Percentiles rank a stretch among this genome's conserved stretches.
Conservation (phyloP, 2,329 filamentous ascomycete species). For the Stemphylium vesicarium region DNA sequence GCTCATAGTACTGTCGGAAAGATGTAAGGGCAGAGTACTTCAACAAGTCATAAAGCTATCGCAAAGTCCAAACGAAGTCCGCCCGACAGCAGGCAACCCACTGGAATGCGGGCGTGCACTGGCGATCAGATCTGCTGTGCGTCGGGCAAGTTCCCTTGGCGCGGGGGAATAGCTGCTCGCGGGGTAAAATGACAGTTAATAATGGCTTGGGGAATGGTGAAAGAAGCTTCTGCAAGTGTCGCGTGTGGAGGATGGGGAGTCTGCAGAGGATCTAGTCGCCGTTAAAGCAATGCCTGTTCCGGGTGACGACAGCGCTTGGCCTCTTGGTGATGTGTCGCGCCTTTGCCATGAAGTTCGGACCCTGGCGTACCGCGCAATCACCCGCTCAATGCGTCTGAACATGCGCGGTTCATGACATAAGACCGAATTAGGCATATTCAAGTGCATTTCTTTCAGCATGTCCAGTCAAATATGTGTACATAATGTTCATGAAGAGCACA, state of each 20-base stretch:
- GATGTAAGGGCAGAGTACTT: conserved; percentile 26
- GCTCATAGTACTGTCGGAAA: conserved; percentile 39
- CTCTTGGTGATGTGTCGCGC: conserved; percentile 26
- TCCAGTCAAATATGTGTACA: too few species aligned
- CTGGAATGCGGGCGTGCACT: conserved; percentile 35
- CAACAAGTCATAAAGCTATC: conserved; percentile 28
- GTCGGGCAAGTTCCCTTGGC: conserved; percentile 33
- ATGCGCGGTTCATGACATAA: conserved; percentile 1
- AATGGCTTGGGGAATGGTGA: background rate
- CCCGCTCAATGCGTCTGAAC: conserved; percentile 7
- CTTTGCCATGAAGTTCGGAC: conserved; percentile 13
- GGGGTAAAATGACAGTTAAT: conserved; percentile 15
- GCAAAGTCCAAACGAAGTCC: conserved; percentile 19
- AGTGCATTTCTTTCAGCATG: too few species aligned
- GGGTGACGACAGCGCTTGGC: conserved; percentile 34
- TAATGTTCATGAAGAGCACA: background rate
- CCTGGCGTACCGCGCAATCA: conserved; percentile 12
- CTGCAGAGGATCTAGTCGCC: background rate
- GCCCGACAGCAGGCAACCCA: conserved; percentile 23
- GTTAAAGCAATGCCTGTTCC: conserved; percentile 18
- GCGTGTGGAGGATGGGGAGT: background rate
- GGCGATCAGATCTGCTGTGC: conserved; percentile 32
- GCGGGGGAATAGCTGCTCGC: conserved; percentile 33
- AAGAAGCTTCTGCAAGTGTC: background rate
- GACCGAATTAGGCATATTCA: too few species aligned